Base-by-base conservation (phyloP, 495 filamentous ascomycete genomes). In the Usnea hakonensis region DNA sequence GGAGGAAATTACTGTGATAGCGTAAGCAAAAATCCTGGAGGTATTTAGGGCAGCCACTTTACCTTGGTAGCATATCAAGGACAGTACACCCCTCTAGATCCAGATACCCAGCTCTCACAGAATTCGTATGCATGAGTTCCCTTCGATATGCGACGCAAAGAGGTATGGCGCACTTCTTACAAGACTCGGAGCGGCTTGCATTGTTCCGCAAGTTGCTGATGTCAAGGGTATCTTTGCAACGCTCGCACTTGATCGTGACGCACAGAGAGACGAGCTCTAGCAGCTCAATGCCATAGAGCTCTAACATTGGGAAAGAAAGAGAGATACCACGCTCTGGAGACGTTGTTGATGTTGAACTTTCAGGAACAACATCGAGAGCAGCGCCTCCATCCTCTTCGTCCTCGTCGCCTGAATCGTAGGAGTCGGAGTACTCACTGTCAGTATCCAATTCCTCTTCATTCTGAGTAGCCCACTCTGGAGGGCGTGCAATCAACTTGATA, bases 251-350 rank as follows among this genome's bases (percentile, higher is more conserved):
- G 57, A 94, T 74, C 1, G 81, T 87, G 60, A 95, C 77, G 46
- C 79, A 85, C n/a, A 95, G 76, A 16, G 81, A 76, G 0, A 79
- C 71, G 5, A 95, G 71, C 64, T 95, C 87, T 38, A 96, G 78
- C 2, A 96, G 75, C 68, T 96, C 90, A 60, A 96, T 87, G 52
- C 87, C 83, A 65, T 93, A 82, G 5, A 96, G 83, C 63, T 93
- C 89, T 55, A 95, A 74, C 28, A 81, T 85, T 0, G 91, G 92
- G 69, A 96, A 92, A 3, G 87, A 91, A 17, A 97, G 80, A 6
- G 89, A 83, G 44, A 90, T 87, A 26, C 91, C 91, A 54, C 78
- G 76, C 64, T 87, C 83, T 69, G 82, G 65, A 58, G 64, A n/a
- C 60, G 30, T 57, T 7, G 58, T 35, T 11, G 58, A 64, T 2